Conservation (phyloP, 805 yeast genomes). For the Groenewaldozyma tartarivorans region DNA sequence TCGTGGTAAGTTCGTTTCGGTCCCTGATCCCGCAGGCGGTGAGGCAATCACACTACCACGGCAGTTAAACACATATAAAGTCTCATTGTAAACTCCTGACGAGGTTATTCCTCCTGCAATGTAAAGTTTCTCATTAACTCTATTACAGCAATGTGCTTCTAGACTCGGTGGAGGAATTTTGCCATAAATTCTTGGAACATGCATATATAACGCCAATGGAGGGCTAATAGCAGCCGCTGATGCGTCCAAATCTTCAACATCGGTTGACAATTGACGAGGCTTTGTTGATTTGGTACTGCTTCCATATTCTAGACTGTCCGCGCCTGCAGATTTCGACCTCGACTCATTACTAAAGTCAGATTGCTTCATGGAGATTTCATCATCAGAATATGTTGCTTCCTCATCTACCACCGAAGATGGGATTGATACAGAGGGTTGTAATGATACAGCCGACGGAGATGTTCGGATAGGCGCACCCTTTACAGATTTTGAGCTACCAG, state of each 20-base stretch:
- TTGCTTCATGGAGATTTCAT: no score
- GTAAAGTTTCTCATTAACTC: constrained; percentile 12
- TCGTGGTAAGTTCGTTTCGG: constrained; percentile 12
- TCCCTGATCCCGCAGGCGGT: constrained; percentile 3
- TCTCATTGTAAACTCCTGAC: constrained; percentile 7
- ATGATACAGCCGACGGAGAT: no score
- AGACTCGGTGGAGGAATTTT: constrained; percentile 16
- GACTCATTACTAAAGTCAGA: no score
- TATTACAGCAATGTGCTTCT: constrained; percentile 16
- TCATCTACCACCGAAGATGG: no score
- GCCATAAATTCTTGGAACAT: constrained; percentile 19
- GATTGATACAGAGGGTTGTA: no score
- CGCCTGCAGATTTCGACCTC: no score
- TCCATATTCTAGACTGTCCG: no score
- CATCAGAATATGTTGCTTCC: no score
- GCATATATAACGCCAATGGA: constrained; percentile 1
- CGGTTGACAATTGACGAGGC: no score
- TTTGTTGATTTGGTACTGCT: no score
- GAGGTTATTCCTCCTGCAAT: constrained; percentile 18
- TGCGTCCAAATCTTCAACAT: background rate
- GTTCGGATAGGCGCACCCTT: no score
- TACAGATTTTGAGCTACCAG: no score
- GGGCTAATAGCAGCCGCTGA: background rate
- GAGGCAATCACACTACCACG: constrained; percentile 9
- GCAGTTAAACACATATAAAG: constrained; percentile 16